Base-by-base conservation (phyloP, 495 filamentous ascomycete genomes). In the Elaphomyces granulatus region DNA sequence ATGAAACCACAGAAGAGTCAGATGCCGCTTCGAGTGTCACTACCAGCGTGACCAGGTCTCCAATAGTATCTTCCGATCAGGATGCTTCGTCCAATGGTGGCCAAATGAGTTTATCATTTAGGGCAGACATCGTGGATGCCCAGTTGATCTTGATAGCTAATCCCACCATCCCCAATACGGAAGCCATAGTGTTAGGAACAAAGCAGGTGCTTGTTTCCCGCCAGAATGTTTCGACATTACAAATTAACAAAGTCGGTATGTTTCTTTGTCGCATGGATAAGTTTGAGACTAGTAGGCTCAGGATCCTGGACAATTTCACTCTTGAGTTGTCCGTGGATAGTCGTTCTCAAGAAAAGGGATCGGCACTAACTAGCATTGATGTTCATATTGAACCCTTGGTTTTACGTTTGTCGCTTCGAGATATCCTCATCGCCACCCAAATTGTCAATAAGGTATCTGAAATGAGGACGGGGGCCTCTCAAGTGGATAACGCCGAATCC, bases 241-340 rank as follows among this genome's bases (percentile, higher is more conserved):
- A 96, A 50, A 72, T 96, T 7, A 81, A 81, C 26, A 76, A 94
- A 50, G 77, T 95, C 34, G 92, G 90, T 41, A 96, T 98, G 87
- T 98, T 95, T 59, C 65, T 98, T 26, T 98, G 90, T 54, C 83
- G 90, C 19, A 96, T 98, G 92, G 90, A 98, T 53, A 81, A 81
- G 45, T 93, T 94, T 45, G 87, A 94, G 40, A 83, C 78, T 14
- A 81, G 75, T 37, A 71, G 83, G 26, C 72, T 95, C 31, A 78
- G 92, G 16, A 93, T 98, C 46, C 70, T 98, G 16, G 90, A 98
- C 52, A 85, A 96, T 52, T 96, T 96, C 58, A 94, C 86, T 6
- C 54, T 96, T 20, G 81, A 87, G 44, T 68, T 93, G 47, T 87
- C 87, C 2, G 74, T 95, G 67, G 87, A 96, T 50, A 90, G 71